Percentiles rank a stretch among this genome's conserved stretches.
phyloP scores from a whole-genome alignment of 176 grass and related monocot species.

The Oryza australiensis region DNA sequence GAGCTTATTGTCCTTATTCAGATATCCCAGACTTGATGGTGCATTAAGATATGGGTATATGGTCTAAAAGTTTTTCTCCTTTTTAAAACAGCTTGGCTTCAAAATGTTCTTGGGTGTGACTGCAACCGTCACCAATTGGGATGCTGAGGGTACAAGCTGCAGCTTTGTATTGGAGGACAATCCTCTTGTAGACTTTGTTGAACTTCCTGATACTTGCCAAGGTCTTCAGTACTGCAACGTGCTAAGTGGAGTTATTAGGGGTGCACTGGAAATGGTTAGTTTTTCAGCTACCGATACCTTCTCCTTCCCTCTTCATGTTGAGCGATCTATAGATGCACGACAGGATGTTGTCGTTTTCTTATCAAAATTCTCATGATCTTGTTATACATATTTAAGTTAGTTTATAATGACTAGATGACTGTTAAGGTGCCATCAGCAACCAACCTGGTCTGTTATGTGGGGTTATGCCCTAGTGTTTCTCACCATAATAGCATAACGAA shows the following conservation, averaged over 20 bases:
- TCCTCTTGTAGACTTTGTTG: conserved; percentile 97
- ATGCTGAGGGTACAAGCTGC: conserved; percentile 88
- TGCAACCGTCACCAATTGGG: conserved; percentile 91
- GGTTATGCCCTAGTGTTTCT: background rate
- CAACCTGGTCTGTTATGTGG: background rate
- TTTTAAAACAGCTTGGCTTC: conserved; percentile 74
- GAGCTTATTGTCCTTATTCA: background rate
- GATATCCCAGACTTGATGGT: background rate
- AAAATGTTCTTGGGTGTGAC: conserved; percentile 99
- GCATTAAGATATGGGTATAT: background rate
- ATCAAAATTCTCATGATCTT: background rate
- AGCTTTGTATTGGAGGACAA: conserved; percentile 98
- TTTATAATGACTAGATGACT: background rate
- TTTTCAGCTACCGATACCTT: background rate
- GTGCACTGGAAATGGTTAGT: conserved; percentile 94
- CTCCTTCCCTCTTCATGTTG: background rate
- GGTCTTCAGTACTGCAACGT: conserved; percentile 93
- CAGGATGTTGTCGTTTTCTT: background rate
- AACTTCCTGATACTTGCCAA: conserved; percentile 96
- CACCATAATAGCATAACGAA: background rate
- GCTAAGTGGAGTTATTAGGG: conserved; percentile 89
- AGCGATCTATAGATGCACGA: background rate
- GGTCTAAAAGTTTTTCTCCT: conserved; percentile 14
- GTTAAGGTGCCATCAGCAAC: background rate
- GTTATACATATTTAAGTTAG: background rate